Evolutionary conservation across 345 rosid genomes (phyloP).

Genomic region (Ricinus communis): DNA sequence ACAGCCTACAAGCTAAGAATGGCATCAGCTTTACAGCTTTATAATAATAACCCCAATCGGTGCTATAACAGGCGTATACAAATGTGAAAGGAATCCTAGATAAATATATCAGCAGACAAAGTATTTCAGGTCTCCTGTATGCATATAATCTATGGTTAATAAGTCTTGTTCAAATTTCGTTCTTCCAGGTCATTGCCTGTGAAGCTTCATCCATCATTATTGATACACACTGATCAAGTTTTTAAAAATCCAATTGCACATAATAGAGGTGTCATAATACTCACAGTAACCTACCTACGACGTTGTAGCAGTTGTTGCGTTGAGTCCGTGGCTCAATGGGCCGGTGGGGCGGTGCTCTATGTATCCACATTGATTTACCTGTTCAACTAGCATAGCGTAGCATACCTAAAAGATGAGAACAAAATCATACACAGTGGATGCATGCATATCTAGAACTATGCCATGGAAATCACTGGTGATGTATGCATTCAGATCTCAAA

Average conservation of each 20-base stretch:
- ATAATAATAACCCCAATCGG: background rate
- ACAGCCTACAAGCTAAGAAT: constrained; percentile 17
- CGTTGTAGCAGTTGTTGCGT: constrained; percentile 29
- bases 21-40: constrained; percentile 27
- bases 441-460: constrained; percentile 27
- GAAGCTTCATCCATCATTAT: constrained; percentile 18
- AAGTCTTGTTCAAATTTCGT: constrained; percentile 7
- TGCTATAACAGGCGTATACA: background rate
- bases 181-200: background rate
- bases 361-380: constrained; percentile 34
- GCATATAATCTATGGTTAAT: background rate
- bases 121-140: constrained; percentile 6
- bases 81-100: constrained; percentile 5
- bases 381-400: constrained; percentile 19
- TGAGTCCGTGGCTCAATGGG: constrained; percentile 67
- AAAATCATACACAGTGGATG: constrained; percentile 19
- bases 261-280: constrained; percentile 33
- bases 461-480: constrained; percentile 32
- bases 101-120: constrained; percentile 6
- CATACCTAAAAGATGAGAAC: constrained; percentile 13
- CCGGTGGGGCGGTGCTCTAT: constrained; percentile 46
- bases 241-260: constrained; percentile 38
- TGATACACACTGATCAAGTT: constrained; percentile 20
- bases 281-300: constrained; percentile 55
- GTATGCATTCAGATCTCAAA: constrained; percentile 33